Evolutionary conservation across 768 basidiomycete species (phyloP).

Genomic region (Hygrophoropsis aurantiaca): DNA sequence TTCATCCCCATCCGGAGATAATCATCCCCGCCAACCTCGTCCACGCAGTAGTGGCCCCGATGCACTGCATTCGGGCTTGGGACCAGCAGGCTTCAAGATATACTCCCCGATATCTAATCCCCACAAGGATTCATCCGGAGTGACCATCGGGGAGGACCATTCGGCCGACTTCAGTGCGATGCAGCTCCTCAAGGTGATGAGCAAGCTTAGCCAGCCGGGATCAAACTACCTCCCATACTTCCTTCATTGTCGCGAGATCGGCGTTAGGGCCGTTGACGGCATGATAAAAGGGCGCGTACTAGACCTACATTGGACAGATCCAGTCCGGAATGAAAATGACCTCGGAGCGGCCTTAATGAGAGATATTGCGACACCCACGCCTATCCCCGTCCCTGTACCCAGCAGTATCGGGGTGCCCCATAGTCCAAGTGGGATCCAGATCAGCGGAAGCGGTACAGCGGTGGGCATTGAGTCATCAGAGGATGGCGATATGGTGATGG

Average conservation of each 20-base stretch:
- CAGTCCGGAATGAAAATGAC: conserved; percentile 55
- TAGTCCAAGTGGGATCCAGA: conserved; percentile 4
- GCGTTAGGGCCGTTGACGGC: conserved; percentile 79
- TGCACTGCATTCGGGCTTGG: conserved; percentile 57
- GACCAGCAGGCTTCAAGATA: conserved; percentile 64
- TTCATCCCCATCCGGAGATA: conserved; percentile 30
- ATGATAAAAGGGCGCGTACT: conserved; percentile 79
- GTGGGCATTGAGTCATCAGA: conserved; percentile 38
- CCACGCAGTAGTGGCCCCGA: conserved; percentile 40
- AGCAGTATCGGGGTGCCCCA: not conserved
- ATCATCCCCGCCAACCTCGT: conserved; percentile 15
- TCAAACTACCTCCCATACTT: conserved; percentile 75
- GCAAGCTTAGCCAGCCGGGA: conserved; percentile 64
- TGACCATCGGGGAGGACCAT: conserved; percentile 42
- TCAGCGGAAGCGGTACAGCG: conserved; percentile 40
- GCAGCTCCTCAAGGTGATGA: conserved; percentile 82
- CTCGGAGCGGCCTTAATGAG: conserved; percentile 19
- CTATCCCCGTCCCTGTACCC: conserved; percentile 17
- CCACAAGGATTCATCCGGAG: conserved; percentile 12
- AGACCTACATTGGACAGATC: conserved; percentile 76
- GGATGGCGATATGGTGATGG: conserved; percentile 51
- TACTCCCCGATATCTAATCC: conserved; percentile 41
- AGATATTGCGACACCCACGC: conserved; percentile 23
- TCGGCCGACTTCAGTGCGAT: conserved; percentile 72
- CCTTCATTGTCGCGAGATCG: conserved; percentile 78